phyloP scores from a whole-genome alignment of 129 eudicot genomes.

The Arctium lappa region DNA sequence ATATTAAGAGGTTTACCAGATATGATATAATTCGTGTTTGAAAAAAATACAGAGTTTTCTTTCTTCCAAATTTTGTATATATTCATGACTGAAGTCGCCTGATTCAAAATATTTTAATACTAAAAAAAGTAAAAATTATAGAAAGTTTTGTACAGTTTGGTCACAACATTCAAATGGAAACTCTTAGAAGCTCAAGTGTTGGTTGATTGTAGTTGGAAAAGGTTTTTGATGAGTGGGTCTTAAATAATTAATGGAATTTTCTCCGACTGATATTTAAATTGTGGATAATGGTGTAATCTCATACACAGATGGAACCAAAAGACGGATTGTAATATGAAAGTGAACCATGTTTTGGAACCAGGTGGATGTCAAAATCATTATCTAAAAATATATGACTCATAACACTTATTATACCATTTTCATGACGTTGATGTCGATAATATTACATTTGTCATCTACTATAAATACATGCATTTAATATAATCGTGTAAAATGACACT shows the following conservation, averaged over 20 bases:
- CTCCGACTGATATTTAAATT: background rate
- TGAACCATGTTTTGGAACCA: background rate
- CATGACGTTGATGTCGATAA: background rate
- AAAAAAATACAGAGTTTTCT: background rate
- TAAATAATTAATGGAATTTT: background rate
- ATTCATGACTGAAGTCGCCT: background rate
- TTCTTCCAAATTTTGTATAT: background rate
- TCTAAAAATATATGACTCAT: background rate
- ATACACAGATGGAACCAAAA: background rate
- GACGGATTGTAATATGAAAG: background rate
- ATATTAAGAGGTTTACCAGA: too few relatives aligned
- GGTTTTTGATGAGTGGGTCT: background rate
- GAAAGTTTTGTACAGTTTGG: background rate
- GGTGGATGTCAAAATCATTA: background rate
- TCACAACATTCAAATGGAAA: slow-evolving; percentile 12
- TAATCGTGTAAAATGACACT: background rate
- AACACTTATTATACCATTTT: background rate
- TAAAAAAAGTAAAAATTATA: background rate
- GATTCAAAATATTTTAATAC: background rate
- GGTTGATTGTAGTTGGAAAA: slow-evolving; percentile 18
- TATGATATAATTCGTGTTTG: background rate
- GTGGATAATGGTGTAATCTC: background rate
- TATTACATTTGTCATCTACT: background rate
- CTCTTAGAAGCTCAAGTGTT: background rate
- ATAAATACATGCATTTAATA: background rate